Evolutionary conservation across 345 rosid species (phyloP).

Genomic region (Reutealis trisperma): DNA sequence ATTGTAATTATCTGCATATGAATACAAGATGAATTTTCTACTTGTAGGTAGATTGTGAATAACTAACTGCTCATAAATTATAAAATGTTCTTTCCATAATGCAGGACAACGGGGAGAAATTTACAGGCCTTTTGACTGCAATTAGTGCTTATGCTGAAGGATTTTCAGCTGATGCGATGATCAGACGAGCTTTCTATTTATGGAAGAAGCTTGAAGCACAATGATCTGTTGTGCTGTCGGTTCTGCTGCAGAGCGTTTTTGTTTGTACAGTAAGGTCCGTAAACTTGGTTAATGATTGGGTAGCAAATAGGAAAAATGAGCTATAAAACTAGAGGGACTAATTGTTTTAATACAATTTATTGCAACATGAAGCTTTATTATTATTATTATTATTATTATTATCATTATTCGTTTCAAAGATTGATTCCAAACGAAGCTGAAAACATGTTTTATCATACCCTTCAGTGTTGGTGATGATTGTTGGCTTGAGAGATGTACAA

Average conservation of each 20-base stretch:
- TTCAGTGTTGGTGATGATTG: too few relatives aligned
- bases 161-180: conserved; percentile 75
- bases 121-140: conserved; percentile 70
- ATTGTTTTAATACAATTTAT: too few relatives aligned
- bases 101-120: conserved; percentile 88
- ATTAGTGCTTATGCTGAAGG: conserved; percentile 90
- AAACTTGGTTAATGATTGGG: too few relatives aligned
- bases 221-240: background rate
- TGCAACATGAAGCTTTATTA: too few relatives aligned
- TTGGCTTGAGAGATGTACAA: too few relatives aligned
- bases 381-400: too few relatives aligned
- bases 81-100: background rate
- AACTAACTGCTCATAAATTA: background rate
- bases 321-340: too few relatives aligned
- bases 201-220: conserved; percentile 61
- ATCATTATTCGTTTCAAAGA: too few relatives aligned
- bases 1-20: background rate
- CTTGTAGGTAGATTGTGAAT: background rate
- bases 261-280: background rate
- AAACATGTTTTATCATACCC: too few relatives aligned
- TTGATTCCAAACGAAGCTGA: too few relatives aligned
- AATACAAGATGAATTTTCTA: background rate
- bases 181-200: conserved; percentile 59
- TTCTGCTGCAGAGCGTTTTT: background rate
- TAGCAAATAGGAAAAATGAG: too few relatives aligned